A percentile compares a stretch with the other conserved stretches of the same genome.
These are phyloP conservation scores for Naganishia vishniacii DNA, from an alignment of 768 basidiomycete genomes.

Conservation along the genomic window DNA sequence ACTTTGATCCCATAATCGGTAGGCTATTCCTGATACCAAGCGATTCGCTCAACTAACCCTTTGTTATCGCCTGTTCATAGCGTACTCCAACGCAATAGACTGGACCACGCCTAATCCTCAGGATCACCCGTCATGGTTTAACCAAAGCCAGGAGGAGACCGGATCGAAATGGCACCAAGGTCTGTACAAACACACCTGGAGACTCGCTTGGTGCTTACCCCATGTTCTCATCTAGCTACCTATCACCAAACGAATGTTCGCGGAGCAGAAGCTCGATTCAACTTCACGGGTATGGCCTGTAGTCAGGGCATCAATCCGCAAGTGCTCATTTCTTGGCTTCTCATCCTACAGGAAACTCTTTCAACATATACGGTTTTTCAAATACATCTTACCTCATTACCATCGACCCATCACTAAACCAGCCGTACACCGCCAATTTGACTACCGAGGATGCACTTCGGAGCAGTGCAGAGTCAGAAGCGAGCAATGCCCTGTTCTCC, in stretches of 20 bases:
- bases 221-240: constrained; percentile 33
- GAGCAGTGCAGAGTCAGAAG: not conserved
- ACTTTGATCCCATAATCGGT: constrained; percentile 46
- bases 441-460: constrained; percentile 20
- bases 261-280: constrained; percentile 38
- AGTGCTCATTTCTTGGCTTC: not conserved
- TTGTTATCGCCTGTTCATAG: not conserved
- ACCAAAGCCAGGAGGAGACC: constrained; percentile 32
- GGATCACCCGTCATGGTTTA: constrained; percentile 41
- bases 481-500: not conserved
- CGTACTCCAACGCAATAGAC: constrained; percentile 32
- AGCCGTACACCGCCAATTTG: constrained; percentile 21
- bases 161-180: constrained; percentile 44
- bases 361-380: constrained; percentile 41
- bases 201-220: not conserved
- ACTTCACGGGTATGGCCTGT: constrained; percentile 43
- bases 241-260: constrained; percentile 41
- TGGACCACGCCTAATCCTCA: constrained; percentile 48
- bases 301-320: no score
- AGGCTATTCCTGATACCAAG: not conserved
- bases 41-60: not conserved
- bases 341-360: constrained; percentile 32
- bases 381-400: constrained; percentile 31
- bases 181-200: constrained; percentile 19
- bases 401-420: constrained; percentile 31